Evolutionary conservation across 495 filamentous ascomycete species (phyloP), one percentile per base, ranked within the genome.

Genomic region (Lepraria neglecta): DNA sequence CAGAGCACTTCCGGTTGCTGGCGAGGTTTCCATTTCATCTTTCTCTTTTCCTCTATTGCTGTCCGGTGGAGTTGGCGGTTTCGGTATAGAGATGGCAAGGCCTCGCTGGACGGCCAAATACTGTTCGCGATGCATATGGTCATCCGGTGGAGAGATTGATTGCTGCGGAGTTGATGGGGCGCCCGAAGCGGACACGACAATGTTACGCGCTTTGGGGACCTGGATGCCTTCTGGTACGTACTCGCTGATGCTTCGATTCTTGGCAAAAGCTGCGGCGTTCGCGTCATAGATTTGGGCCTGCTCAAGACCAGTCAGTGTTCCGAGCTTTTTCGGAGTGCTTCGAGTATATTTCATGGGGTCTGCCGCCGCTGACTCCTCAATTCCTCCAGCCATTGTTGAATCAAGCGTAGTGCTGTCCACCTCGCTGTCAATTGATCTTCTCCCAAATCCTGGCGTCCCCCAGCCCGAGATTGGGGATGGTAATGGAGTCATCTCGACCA

Each of bases 401-500:
- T 48, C 45, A 6, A 50, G 45, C n/a, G 28, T 40, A 53, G n/a
- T 35, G 40, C 31, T 48, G 7, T 43, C 64, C 43, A 76, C 75
- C 68, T 77, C 76, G 67, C 76, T 82, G 60, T 84, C 84, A 71
- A 73, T 75, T 52, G 74, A 68, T 9, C 74, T 76, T 67, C 76
- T 83, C 86, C 87, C 88, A 24, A 85, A 85, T 6, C 81, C 81
- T n/a, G 92, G 88, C 9, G 88, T 90, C 48, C 87, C 85, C 61
- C 76, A 76, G 9, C 80, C 80, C 60, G 89, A 76, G 44, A 97
- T 80, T 9, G 94, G 94, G 6, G 94, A 97, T 12, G 94, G 94
- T 27, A 98, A 74, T 56, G 94, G 94, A 5, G 94, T 98, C 60
- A 98, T 85, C 68, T 96, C 90, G 44, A 83, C 82, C 83, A 96